Conservation (phyloP, 768 basidiomycete species). For the Mycena capillaripes region DNA sequence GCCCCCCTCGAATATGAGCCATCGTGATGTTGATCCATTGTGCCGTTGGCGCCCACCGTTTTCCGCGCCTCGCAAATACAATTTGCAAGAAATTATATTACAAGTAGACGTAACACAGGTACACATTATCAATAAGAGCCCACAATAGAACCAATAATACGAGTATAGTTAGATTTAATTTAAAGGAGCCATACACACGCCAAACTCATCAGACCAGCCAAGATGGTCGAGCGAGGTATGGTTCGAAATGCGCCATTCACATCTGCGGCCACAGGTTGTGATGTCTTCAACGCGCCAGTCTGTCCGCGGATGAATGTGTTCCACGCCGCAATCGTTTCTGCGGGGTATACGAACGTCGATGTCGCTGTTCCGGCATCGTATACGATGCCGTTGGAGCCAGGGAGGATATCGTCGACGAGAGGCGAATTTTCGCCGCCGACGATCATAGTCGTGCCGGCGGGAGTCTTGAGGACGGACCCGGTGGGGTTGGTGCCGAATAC, state of each 20-base stretch:
- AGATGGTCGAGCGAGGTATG: background rate
- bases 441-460: constrained; percentile 47
- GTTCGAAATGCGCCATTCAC: background rate
- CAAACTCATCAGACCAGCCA: constrained; percentile 3
- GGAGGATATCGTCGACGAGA: constrained; percentile 61
- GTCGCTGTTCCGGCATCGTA: constrained; percentile 64
- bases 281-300: background rate
- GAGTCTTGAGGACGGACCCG: constrained; percentile 62
- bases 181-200: constrained; percentile 11
- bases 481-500: constrained; percentile 73
- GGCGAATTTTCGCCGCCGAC: constrained; percentile 65
- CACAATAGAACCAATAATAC: background rate
- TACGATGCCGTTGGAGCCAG: constrained; percentile 69
- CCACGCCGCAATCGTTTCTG: constrained; percentile 71
- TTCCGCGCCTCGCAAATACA: too few relatives aligned
- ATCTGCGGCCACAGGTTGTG: background rate
- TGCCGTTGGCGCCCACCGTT: too few relatives aligned
- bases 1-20: too few relatives aligned
- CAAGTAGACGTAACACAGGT: too few relatives aligned
- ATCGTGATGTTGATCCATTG: too few relatives aligned
- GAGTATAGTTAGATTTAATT: constrained; percentile 24
- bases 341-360: constrained; percentile 69
- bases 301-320: constrained; percentile 61
- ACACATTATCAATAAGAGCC: background rate
- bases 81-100: too few relatives aligned